phyloP scores from a whole-genome alignment of 805 yeast species.

The Starmerella tilneyi region DNA sequence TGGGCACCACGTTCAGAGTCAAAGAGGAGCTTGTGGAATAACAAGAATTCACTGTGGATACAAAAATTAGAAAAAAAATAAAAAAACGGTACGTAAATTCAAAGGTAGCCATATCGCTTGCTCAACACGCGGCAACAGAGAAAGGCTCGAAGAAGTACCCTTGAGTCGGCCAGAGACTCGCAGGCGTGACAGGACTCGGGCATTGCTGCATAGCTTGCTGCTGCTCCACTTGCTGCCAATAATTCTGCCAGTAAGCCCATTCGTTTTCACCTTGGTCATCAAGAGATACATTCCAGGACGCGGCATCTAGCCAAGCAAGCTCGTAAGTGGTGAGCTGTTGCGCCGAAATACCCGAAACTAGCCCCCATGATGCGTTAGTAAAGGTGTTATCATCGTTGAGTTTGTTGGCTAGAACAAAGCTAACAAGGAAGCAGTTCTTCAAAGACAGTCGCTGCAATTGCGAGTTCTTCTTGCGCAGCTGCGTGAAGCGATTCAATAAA shows the following conservation, averaged over 20 bases:
- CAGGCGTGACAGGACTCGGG: conserved; percentile 12
- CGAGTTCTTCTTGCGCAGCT: background rate
- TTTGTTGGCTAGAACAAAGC: conserved; percentile 79
- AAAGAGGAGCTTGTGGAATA: background rate
- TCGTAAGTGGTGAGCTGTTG: conserved; percentile 55
- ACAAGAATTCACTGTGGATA: background rate
- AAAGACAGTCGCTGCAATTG: conserved; percentile 33
- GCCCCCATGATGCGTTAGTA: conserved; percentile 89
- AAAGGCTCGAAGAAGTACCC: conserved; percentile 14
- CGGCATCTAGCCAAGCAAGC: conserved; percentile 48
- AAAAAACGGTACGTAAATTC: background rate
- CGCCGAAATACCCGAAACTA: conserved; percentile 77
- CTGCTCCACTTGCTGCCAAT: conserved; percentile 18
- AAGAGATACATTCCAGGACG: conserved; percentile 18
- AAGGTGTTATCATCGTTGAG: conserved; percentile 95
- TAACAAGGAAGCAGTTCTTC: conserved; percentile 29
- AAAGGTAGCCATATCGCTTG: background rate
- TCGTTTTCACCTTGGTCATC: conserved; percentile 14
- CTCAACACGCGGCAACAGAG: conserved; percentile 18
- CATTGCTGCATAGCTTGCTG: conserved; percentile 1
- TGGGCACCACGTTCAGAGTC: background rate
- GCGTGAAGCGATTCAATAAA: conserved; percentile 48
- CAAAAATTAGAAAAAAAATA: conserved; percentile 1
- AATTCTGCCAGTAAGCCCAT: conserved; percentile 21
- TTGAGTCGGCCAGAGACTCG: conserved; percentile 5